Evolutionary conservation across 2,329 filamentous ascomycete genomes (phyloP), one percentile per base, ranked within the genome.

Genomic region (Arthroderma sp.): DNA sequence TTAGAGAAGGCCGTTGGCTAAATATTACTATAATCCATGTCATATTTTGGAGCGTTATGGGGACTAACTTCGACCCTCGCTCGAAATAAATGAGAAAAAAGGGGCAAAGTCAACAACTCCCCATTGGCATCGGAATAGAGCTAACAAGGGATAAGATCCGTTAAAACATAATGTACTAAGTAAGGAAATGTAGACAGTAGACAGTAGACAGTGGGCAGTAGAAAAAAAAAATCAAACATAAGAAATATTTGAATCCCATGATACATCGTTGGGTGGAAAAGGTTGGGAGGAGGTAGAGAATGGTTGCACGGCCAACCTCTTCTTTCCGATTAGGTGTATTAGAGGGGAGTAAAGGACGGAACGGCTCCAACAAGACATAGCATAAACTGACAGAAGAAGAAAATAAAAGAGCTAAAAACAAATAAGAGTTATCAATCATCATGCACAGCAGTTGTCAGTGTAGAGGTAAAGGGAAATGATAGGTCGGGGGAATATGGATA

Each of bases 101-200:
- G 15, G 15, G n/a, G 15, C n/a, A 13, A 28, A 33, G 44, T 23
- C 41, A 51, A 38, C 35, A 38, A 31, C 28, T 31, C 4, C 28
- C 4, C 28, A 31, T 31, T 47, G 9, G 4, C 5, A 51, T 17
- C n/a, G 33, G 33, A 39, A 21, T 23, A 54, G 13, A 19, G 33
- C 8, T 47, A 47, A n/a, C 9, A 39, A 33, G 13, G 33, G 23
- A 54, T 17, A 39, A 54, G 19, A 39, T 38, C 31, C 31, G 51
- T 39, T 54, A 54, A 15, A 37, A 38, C 37, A 38, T 54, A 54
- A 51, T 51, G 25, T 51, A 51, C 47, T 51, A 51, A 15, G 25
- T 31, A 51, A 33, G 47, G 47, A 51, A 51, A 31, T 51, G 25
- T 17, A 51, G 25, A 51, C 25, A 51, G 8, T 31, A 51, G 47